phyloP scores from a whole-genome alignment of 306 rosid species.

The Pachyrhizus erosus region DNA sequence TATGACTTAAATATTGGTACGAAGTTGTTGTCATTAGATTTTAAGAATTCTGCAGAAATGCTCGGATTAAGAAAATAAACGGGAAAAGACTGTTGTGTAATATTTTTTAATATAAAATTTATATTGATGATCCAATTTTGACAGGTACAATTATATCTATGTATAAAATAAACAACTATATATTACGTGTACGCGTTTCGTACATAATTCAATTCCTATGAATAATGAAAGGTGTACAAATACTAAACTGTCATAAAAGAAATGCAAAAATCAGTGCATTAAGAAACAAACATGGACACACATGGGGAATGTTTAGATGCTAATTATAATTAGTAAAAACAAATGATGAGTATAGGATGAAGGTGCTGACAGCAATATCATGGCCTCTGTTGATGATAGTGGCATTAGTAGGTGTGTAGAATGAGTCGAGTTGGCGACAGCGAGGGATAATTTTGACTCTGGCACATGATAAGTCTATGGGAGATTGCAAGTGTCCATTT shows the following conservation, averaged over 20 bases:
- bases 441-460: slow-evolving; percentile 27
- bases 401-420: slow-evolving; percentile 32
- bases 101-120: too few species aligned
- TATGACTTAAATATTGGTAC: neutral
- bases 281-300: neutral
- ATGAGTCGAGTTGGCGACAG: neutral
- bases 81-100: neutral
- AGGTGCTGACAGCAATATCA: slow-evolving; percentile 32
- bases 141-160: too few species aligned
- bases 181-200: too few species aligned
- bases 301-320: neutral
- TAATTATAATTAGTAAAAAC: neutral
- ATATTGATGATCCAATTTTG: too few species aligned
- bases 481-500: slow-evolving; percentile 34
- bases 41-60: neutral
- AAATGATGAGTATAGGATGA: neutral
- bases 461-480: slow-evolving; percentile 31
- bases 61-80: neutral
- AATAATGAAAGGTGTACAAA: too few species aligned
- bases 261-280: neutral
- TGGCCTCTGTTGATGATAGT: slow-evolving; percentile 39
- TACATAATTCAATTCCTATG: too few species aligned
- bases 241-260: too few species aligned
- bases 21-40: neutral
- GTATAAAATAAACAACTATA: too few species aligned